Evolutionary conservation across 345 rosid species (phyloP).

Genomic region (Iberis pinnata): DNA sequence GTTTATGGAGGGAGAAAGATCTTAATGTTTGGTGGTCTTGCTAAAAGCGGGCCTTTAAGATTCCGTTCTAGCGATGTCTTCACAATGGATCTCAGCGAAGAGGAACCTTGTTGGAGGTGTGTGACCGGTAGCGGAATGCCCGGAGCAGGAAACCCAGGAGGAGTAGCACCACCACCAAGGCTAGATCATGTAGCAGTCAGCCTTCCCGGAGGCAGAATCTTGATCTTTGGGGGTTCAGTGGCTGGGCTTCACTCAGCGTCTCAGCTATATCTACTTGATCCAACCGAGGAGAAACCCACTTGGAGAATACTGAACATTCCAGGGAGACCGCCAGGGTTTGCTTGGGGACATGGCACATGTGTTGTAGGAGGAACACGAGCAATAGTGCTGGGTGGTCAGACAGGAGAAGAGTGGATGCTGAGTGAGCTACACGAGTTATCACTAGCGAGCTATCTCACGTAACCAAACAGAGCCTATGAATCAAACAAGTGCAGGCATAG

Average conservation of each 20-base stretch:
- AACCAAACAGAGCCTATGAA: too few species aligned
- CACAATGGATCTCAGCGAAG: constrained; percentile 87
- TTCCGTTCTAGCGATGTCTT: constrained; percentile 83
- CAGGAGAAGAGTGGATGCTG: constrained; percentile 94
- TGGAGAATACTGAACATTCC: constrained; percentile 87
- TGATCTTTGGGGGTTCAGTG: constrained; percentile 81
- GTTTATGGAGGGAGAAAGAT: constrained; percentile 82
- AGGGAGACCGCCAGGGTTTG: constrained; percentile 71
- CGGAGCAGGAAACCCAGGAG: constrained; percentile 84
- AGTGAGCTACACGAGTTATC: constrained; percentile 80
- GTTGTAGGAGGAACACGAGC: constrained; percentile 89
- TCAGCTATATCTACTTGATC: constrained; percentile 81
- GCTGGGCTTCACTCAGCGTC: constrained; percentile 91
- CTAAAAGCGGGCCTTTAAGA: constrained; percentile 78
- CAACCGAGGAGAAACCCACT: constrained; percentile 82
- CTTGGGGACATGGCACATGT: constrained; percentile 95
- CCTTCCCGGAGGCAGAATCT: constrained; percentile 76
- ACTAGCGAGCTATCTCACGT: constrained; percentile 47
- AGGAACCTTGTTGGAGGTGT: constrained; percentile 79
- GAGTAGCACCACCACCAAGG: constrained; percentile 82
- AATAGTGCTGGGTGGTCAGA: constrained; percentile 82
- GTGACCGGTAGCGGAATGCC: constrained; percentile 84
- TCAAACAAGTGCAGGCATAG: constrained; percentile 10
- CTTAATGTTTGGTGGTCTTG: constrained; percentile 84
- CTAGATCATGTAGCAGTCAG: constrained; percentile 83